Percentiles rank a stretch among this genome's conserved stretches.
Evolutionary conservation across 768 basidiomycete genomes (phyloP).

Genomic region (Leccinum olivaceopallidum): DNA sequence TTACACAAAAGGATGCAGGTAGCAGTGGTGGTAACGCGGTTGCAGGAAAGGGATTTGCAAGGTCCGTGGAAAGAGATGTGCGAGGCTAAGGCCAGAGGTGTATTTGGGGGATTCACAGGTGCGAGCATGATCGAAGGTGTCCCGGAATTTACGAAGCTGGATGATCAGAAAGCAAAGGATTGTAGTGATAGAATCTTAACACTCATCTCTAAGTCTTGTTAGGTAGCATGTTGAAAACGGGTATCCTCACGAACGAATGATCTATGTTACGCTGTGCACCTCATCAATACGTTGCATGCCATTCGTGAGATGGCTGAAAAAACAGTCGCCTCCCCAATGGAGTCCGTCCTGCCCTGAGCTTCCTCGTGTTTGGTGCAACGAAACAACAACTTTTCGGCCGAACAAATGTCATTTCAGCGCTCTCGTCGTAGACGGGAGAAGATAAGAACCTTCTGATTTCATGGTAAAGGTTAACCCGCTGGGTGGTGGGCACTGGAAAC

Average conservation of each 20-base stretch:
- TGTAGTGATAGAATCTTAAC: slow-evolving; percentile 23
- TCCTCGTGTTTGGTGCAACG: neutral
- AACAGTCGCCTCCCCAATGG: neutral
- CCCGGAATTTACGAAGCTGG: slow-evolving; percentile 15
- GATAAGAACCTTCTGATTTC: neutral
- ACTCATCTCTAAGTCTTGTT: slow-evolving; percentile 14
- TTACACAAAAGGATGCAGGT: slow-evolving; percentile 20
- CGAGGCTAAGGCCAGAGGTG: slow-evolving; percentile 4
- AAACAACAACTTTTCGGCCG: neutral
- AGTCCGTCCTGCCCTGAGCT: neutral
- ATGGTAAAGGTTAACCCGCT: neutral
- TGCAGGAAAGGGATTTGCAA: slow-evolving; percentile 10
- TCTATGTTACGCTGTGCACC: neutral
- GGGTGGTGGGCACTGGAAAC: no score
- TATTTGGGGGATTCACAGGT: slow-evolving; percentile 17
- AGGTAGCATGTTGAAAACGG: neutral
- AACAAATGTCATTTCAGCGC: neutral
- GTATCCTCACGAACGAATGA: neutral
- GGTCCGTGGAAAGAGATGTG: slow-evolving; percentile 21
- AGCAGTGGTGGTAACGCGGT: slow-evolving; percentile 20
- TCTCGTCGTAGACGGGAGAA: neutral
- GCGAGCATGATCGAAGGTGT: slow-evolving; percentile 21
- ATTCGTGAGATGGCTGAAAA: neutral
- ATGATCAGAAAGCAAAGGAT: slow-evolving; percentile 14
- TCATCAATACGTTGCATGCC: slow-evolving; percentile 1